Evolutionary conservation across 176 grass and related monocot species (phyloP), one percentile per base, ranked within the genome.

Genomic region (Lolium perenne): DNA sequence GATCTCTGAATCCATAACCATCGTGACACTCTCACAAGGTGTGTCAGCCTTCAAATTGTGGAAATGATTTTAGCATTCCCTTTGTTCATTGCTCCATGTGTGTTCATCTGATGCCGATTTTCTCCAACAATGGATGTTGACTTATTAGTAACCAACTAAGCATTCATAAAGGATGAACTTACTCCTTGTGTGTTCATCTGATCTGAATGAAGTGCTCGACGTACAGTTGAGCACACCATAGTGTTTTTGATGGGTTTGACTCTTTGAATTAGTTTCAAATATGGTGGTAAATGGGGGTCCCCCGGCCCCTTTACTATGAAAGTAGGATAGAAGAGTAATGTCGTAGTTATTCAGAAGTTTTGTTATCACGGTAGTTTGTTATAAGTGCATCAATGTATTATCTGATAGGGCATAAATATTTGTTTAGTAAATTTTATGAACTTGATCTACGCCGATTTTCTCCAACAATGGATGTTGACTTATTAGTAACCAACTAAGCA

Each of bases 21-120:
- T 77, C 22, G 56, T 69, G 22, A 73, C 71, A 80, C 69, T 43
- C 43, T 80, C 54, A 75, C 60, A 76, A 22, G 55, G 67, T 74
- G 18, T 50, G 8, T 2, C 59, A 23, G 18, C 18, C 29, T 55
- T 54, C 61, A 67, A 78, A 20, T 66, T 9, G 0, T 43, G 8
- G 20, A 20, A 77, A 77, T 4, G 65, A 49, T 14, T 45, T 58
- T 83, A 74, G 9, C 35, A n/a, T 25, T 64, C 62, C 4, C 2
- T 26, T 26, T 13, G 9, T 65, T 65, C 61, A 26, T 65, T 65
- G 5, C 21, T 75, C 48, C 61, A 26, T 68, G 23, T 48, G 29
- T 1, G 2, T 2, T 29, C 2, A n/a, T n/a, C n/a, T n/a, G n/a
- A n/a, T n/a, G 67, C 45, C 13, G 35, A 62, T 53, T 80, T 80